Evolutionary conservation across 345 rosid species (phyloP), one percentile per base, ranked within the genome.

Genomic region (Pugionium dolabratum): DNA sequence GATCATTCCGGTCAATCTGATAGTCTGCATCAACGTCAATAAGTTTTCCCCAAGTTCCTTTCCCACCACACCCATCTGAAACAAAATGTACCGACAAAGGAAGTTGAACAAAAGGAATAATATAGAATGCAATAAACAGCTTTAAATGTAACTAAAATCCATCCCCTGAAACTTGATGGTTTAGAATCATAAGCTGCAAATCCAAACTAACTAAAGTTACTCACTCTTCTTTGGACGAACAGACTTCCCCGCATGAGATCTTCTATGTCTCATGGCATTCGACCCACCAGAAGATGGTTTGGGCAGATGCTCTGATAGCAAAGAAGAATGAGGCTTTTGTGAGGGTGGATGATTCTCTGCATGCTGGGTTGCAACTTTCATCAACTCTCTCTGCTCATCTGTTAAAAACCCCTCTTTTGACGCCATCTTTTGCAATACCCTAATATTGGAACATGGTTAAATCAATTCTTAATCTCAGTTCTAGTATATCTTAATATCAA

Each of bases 11-110:
- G 72, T 93, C 98, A 33, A 88, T 79, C 11, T 75, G 89, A 42
- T 82, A 79, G 62, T 80, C 97, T 49, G 79, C 81, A 60, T 84
- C 97, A 37, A 86, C 78, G 73, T 93, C 98, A 25, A 93, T 85
- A 54, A 93, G 84, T 67, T 84, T 93, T 5, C 98, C 98, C 98
- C 98, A 93, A 3, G 87, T 85, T 36, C 98, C 98, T 82, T 90
- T 93, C 26, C 98, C 98, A 51, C 98, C 97, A 64, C 75, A 96
- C 36, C 98, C 97, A 66, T 93, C 98, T 93, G 76, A 57, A 64
- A 69, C 26, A 64, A 72, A 48, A 28, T 33, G 27, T 4, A 18
- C 25, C 31, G 5, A n/a, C 54, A 28, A 36, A 54, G 54, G 54
- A 52, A 50, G 40, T 10, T 42, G 54, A 45, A 54, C 30, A 2